Conservation (phyloP, 805 yeast genomes). For the Teunomyces barrocoloradensis region DNA sequence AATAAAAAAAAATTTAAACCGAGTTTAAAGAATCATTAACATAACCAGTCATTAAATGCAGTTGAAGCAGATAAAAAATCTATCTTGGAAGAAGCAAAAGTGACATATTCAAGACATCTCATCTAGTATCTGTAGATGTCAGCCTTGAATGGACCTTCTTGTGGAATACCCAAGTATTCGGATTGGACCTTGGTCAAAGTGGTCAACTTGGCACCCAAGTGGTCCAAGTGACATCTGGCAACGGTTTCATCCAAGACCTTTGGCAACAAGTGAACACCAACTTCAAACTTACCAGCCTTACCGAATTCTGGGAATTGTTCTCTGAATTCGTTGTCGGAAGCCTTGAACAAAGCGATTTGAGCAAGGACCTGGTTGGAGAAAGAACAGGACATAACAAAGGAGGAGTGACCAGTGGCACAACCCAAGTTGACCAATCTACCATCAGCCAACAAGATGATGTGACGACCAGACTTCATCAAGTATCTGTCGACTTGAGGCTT, state of each 20-base stretch:
- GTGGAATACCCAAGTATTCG: constrained; percentile 89
- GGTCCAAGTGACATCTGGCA: constrained; percentile 93
- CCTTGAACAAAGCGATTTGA: constrained; percentile 95
- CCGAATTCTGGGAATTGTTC: constrained; percentile 81
- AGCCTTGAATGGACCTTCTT: constrained; percentile 96
- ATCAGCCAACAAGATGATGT: constrained; percentile 93
- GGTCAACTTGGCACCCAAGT: constrained; percentile 87
- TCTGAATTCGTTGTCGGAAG: constrained; percentile 78
- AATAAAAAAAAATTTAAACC: constrained; percentile 15
- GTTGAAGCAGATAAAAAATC: constrained; percentile 40
- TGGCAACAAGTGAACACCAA: constrained; percentile 96
- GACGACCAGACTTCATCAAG: constrained; percentile 85
- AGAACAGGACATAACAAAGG: constrained; percentile 98
- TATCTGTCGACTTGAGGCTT: constrained; percentile 99
- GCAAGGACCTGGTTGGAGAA: constrained; percentile 99
- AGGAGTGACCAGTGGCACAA: constrained; percentile 99
- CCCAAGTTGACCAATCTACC: constrained; percentile 99
- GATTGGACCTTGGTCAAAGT: constrained; percentile 76
- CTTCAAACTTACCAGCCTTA: constrained; percentile 84
- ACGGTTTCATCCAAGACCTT: constrained; percentile 98
- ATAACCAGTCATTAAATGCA: constrained; percentile 38
- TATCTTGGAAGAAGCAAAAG: constrained; percentile 7
- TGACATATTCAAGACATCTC: not conserved
- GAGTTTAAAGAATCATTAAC: constrained; percentile 10
- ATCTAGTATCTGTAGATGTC: constrained; percentile 94